phyloP scores from a whole-genome alignment of 2,329 filamentous ascomycete species.

The Claviceps purpurea region DNA sequence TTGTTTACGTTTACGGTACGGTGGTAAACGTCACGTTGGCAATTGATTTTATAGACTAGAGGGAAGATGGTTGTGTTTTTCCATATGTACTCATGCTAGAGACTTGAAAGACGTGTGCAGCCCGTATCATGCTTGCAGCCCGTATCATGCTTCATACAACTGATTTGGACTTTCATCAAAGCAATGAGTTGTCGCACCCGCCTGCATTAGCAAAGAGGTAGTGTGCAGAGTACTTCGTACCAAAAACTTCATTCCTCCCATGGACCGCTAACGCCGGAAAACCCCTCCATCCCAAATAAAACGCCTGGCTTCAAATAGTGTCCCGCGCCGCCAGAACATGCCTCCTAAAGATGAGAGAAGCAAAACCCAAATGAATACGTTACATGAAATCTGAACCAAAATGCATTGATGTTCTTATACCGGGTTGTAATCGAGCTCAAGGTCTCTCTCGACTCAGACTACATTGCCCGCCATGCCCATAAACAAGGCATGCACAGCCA shows the following conservation, averaged over 20 bases:
- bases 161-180: neutral
- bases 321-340: neutral
- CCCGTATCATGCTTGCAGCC: neutral
- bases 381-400: neutral
- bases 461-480: slow-evolving; percentile 85
- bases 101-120: neutral
- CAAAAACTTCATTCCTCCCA: neutral
- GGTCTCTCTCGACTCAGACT: slow-evolving; percentile 23
- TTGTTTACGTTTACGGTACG: neutral
- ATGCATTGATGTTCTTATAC: neutral
- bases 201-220: neutral
- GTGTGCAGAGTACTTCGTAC: neutral
- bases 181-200: no score
- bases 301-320: neutral
- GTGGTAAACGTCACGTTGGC: neutral
- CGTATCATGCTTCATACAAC: neutral
- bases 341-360: neutral
- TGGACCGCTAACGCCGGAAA: neutral
- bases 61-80: neutral
- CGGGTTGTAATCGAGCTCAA: neutral
- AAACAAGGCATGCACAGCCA: slow-evolving; percentile 86
- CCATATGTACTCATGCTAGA: neutral
- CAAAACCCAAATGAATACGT: neutral
- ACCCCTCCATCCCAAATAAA: neutral
- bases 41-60: neutral